phyloP scores from a whole-genome alignment of 2,329 filamentous ascomycete genomes.

The Pseudocercospora fijiensis region DNA sequence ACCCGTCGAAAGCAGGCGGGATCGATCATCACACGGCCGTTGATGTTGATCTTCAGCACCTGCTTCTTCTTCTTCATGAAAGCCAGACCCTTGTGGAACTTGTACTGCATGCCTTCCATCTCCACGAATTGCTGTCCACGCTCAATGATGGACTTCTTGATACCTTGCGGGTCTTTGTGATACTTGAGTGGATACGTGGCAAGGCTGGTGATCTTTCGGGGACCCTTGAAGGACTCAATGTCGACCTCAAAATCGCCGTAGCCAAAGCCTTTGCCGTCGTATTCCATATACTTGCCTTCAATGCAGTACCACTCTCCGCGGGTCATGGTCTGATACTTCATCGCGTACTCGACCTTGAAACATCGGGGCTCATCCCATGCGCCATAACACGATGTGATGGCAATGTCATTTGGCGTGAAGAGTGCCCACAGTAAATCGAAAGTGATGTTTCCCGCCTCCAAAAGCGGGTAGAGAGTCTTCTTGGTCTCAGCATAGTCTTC shows the following conservation, averaged over 20 bases:
- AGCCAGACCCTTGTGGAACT: conserved; percentile 77
- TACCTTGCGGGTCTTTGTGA: conserved; percentile 66
- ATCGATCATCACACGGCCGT: conserved; percentile 86
- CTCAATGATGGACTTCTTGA: conserved; percentile 68
- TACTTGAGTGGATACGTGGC: conserved; percentile 75
- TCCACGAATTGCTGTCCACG: conserved; percentile 81
- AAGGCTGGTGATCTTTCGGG: conserved; percentile 77
- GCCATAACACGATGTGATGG: conserved; percentile 74
- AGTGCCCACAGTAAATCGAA: conserved; percentile 87
- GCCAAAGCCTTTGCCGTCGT: conserved; percentile 82
- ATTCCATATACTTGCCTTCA: conserved; percentile 78
- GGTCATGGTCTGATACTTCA: conserved; percentile 67
- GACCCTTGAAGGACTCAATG: conserved; percentile 73
- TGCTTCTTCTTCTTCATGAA: conserved; percentile 79
- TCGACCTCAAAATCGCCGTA: conserved; percentile 69
- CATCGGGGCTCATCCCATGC: conserved; percentile 72
- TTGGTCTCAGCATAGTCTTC: conserved; percentile 77
- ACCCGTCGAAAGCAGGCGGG: conserved; percentile 77
- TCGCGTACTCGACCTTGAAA: conserved; percentile 76
- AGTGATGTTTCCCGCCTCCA: conserved; percentile 79
- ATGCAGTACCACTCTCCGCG: conserved; percentile 74
- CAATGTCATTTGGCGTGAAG: conserved; percentile 82
- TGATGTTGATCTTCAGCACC: conserved; percentile 77
- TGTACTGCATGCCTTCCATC: conserved; percentile 80
- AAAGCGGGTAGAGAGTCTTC: conserved; percentile 75